These are phyloP conservation scores for Prunus dulcis DNA, from an alignment of 306 rosid genomes.

Conservation along the genomic window DNA sequence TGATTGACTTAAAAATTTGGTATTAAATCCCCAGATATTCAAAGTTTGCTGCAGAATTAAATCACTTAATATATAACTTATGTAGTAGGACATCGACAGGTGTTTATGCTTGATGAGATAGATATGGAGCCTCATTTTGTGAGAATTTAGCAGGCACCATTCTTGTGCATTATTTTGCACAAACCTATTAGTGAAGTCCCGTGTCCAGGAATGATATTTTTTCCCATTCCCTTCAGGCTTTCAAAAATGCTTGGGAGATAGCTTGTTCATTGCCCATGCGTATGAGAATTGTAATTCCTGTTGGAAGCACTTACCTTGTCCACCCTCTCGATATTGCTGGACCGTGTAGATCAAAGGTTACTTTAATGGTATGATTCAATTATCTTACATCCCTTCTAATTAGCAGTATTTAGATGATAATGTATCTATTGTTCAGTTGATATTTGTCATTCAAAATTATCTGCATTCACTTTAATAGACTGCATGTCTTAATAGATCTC, in stretches of 20 bases:
- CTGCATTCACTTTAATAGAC: constrained; percentile 9
- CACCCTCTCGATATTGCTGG: constrained; percentile 69
- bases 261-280: constrained; percentile 59
- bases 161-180: background rate
- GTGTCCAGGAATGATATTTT: background rate
- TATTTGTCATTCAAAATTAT: background rate
- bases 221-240: constrained; percentile 46
- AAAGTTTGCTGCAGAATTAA: background rate
- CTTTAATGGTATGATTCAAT: constrained; percentile 47
- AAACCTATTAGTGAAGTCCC: background rate
- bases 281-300: constrained; percentile 43
- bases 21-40: background rate
- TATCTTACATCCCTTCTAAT: background rate
- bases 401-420: background rate
- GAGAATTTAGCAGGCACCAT: background rate
- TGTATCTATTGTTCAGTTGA: background rate
- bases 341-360: constrained; percentile 74
- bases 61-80: background rate
- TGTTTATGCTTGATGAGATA: background rate
- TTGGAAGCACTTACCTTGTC: constrained; percentile 47
- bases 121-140: background rate
- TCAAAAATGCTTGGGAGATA: constrained; percentile 53
- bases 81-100: background rate
- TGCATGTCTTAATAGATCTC: constrained; percentile 43
- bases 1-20: background rate